Conservation (phyloP, 2,329 filamentous ascomycete species). For the Hypoxylon sp. region DNA sequence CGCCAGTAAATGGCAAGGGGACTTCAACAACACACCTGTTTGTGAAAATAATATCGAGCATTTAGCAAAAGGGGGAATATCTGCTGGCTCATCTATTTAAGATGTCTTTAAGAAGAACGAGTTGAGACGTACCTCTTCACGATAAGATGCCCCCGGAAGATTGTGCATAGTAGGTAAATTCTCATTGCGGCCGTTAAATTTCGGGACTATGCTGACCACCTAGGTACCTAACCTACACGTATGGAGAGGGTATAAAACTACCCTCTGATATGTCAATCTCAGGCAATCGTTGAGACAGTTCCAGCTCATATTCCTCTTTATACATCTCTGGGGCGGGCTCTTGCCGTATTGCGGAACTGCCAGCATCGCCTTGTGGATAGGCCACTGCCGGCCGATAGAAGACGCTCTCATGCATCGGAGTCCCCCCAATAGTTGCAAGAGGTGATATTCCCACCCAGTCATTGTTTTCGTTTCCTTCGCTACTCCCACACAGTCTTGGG, state of each 20-base stretch:
- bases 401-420: slow-evolving; percentile 1
- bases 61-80: no score
- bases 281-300: background rate
- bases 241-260: background rate
- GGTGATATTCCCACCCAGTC: background rate
- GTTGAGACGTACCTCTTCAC: no score
- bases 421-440: slow-evolving; percentile 2
- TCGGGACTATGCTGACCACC: no score
- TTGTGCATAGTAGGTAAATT: no score
- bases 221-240: background rate
- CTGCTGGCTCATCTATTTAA: no score
- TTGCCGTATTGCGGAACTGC: background rate
- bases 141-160: no score
- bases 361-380: background rate
- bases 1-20: no score
- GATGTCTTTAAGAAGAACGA: no score
- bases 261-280: background rate
- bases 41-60: no score
- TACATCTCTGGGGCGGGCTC: background rate
- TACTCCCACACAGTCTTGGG: background rate
- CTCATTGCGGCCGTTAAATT: no score
- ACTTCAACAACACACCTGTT: no score
- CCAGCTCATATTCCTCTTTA: background rate
- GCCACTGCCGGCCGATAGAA: no score
- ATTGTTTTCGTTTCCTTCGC: background rate